Percentiles rank a stretch among this genome's conserved stretches.
Conservation (phyloP, 2,329 filamentous ascomycete species). For the Uncinocarpus reesii region DNA sequence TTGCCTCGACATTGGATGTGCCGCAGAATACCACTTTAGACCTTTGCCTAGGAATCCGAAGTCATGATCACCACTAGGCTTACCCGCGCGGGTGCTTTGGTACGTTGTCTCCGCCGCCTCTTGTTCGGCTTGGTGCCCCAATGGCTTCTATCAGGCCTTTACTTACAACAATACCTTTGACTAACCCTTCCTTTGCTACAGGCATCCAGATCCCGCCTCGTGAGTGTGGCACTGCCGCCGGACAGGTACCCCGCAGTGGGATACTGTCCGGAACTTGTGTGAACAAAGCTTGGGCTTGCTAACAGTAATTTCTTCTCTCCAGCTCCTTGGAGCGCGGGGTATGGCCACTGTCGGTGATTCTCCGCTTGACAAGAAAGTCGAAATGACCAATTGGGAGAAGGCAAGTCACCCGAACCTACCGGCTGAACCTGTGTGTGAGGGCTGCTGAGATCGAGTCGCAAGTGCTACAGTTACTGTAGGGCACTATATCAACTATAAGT, state of each 20-base stretch:
- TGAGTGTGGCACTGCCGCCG: conserved; percentile 25
- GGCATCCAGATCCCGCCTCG: conserved; percentile 39
- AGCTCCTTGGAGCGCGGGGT: conserved; percentile 53
- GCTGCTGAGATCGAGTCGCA: conserved; percentile 5
- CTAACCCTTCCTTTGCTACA: conserved; percentile 16
- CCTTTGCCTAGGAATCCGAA: conserved; percentile 33
- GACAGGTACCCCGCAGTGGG: neutral
- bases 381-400: conserved; percentile 94
- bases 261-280: conserved; percentile 1
- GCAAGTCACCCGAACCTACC: conserved; percentile 27
- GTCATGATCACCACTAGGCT: conserved; percentile 41
- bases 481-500: conserved; percentile 93
- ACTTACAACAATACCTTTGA: conserved; percentile 20
- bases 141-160: neutral
- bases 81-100: conserved; percentile 40
- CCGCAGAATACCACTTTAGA: conserved; percentile 12
- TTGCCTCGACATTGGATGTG: conserved; percentile 31
- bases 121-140: neutral
- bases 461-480: conserved; percentile 33
- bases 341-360: conserved; percentile 81
- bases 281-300: conserved; percentile 18
- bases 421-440: neutral
- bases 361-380: conserved; percentile 87
- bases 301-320: conserved; percentile 32
- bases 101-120: conserved; percentile 25